phyloP scores from a whole-genome alignment of 352 stramenopile genomes.

The Pythium brassicae region DNA sequence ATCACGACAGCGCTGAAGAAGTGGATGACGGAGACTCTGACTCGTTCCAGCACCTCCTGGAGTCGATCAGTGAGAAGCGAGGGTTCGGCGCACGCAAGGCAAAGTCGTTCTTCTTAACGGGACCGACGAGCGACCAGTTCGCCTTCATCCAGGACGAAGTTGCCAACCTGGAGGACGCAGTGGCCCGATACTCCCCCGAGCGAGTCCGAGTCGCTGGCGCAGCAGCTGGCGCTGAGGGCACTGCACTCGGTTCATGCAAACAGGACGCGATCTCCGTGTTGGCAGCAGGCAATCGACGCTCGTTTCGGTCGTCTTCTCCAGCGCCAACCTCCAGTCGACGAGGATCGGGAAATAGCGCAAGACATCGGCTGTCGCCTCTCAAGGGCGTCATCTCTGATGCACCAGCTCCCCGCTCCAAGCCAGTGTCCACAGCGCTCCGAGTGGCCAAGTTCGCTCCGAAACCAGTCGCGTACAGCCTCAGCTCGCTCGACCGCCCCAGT shows the following conservation, averaged over 20 bases:
- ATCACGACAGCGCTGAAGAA: background rate
- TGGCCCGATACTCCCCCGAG: conserved; percentile 1
- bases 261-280: conserved; percentile 1
- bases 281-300: background rate
- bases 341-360: background rate
- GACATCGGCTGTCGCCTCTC: conserved; percentile 7
- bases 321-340: background rate
- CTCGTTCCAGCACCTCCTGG: conserved; percentile 52
- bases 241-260: background rate
- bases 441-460: conserved; percentile 13
- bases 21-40: conserved; percentile 12
- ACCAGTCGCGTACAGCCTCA: conserved; percentile 18
- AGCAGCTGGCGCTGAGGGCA: background rate
- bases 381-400: background rate
- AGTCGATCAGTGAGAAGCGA: conserved; percentile 21
- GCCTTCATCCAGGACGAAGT: conserved; percentile 16
- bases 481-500: conserved; percentile 3
- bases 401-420: background rate
- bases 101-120: conserved; percentile 15
- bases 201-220: background rate
- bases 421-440: conserved; percentile 6
- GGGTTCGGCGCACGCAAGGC: conserved; percentile 2
- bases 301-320: background rate
- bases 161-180: conserved; percentile 3
- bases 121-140: conserved; percentile 10